phyloP scores from a whole-genome alignment of 352 stramenopile genomes.

The Globisporangium spiculum region DNA sequence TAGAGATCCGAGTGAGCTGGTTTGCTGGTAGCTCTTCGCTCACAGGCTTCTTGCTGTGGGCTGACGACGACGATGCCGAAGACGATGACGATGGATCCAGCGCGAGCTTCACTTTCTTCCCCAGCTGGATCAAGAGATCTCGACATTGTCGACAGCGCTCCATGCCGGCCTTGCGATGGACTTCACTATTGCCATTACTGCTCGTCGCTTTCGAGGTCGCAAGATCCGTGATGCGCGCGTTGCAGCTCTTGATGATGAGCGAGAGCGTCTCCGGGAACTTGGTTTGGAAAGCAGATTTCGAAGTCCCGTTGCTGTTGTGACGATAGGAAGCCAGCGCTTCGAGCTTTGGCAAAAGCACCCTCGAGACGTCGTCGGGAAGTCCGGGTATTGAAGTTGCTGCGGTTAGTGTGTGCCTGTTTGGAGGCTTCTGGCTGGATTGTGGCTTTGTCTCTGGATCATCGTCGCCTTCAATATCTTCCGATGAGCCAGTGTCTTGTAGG shows the following conservation, averaged over 20 bases:
- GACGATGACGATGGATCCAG: background rate
- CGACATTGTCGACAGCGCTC: constrained; percentile 37
- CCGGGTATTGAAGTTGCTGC: constrained; percentile 18
- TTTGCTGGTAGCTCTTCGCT: constrained; percentile 11
- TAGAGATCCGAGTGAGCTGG: constrained; percentile 9
- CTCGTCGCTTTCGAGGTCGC: constrained; percentile 12
- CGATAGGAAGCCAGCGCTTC: constrained; percentile 9
- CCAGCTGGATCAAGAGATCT: constrained; percentile 40
- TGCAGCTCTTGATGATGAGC: constrained; percentile 32
- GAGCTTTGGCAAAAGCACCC: constrained; percentile 13
- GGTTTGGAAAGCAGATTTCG: constrained; percentile 5
- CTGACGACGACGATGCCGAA: background rate
- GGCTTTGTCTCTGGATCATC: background rate
- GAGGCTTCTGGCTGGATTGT: background rate
- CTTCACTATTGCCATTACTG: constrained; percentile 15
- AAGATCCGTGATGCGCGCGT: constrained; percentile 31
- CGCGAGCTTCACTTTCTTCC: constrained; percentile 33
- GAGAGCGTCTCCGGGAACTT: constrained; percentile 18
- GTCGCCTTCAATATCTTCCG: background rate
- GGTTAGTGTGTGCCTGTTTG: background rate
- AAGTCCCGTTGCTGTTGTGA: constrained; percentile 7
- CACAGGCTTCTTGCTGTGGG: background rate
- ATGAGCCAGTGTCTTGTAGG: background rate
- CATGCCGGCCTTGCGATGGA: constrained; percentile 28
- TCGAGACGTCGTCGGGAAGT: constrained; percentile 21